These are phyloP conservation scores for Coffea eugenioides DNA, from an alignment of 257 asterid species.

Conservation along the genomic window DNA sequence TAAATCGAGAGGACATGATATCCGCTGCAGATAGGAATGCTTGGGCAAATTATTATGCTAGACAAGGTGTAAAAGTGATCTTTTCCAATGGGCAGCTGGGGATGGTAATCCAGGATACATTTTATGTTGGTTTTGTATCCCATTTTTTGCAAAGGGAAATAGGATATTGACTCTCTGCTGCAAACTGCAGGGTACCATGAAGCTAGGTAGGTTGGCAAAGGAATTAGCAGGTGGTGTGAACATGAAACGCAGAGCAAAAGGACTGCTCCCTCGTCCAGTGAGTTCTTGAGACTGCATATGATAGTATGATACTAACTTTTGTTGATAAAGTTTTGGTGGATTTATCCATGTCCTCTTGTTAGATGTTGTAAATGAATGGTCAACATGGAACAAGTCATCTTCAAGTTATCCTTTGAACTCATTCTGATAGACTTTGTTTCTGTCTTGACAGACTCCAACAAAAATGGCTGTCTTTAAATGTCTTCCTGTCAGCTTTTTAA, in stretches of 20 bases:
- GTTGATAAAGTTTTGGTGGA: not conserved
- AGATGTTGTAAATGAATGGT: not conserved
- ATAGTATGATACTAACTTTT: not conserved
- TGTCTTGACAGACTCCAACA: not conserved
- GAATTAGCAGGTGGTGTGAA: constrained; percentile 75
- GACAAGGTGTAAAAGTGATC: constrained; percentile 78
- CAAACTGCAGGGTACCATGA: constrained; percentile 72
- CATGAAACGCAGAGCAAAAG: constrained; percentile 78
- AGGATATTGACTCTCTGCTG: constrained; percentile 17
- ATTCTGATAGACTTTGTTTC: not conserved
- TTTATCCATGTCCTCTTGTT: not conserved
- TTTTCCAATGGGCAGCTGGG: constrained; percentile 84
- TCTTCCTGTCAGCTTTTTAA: not conserved
- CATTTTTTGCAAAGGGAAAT: not conserved
- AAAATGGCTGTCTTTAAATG: not conserved
- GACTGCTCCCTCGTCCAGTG: constrained; percentile 95
- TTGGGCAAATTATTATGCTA: constrained; percentile 91
- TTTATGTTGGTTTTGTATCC: not conserved
- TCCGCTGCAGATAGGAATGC: constrained; percentile 86
- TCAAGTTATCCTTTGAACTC: not conserved
- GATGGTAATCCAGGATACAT: constrained; percentile 44
- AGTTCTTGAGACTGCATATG: constrained; percentile 31
- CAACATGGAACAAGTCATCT: not conserved
- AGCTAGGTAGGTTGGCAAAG: constrained; percentile 77
- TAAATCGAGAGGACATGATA: constrained; percentile 95